Evolutionary conservation across 306 rosid genomes (phyloP).

Genomic region (Gastrolobium villosum): DNA sequence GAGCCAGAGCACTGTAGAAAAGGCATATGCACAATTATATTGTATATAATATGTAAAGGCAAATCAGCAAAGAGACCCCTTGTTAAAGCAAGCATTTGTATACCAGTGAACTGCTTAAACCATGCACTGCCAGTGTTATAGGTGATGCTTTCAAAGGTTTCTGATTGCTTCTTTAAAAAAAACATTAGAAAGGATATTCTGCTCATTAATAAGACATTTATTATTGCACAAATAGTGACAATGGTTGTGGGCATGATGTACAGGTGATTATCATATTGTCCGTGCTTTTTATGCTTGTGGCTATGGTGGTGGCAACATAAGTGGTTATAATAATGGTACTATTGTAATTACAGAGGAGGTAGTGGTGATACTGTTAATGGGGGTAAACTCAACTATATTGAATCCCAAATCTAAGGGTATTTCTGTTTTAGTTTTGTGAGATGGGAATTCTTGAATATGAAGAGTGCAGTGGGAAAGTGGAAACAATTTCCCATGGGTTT

Average conservation of each 20-base stretch:
- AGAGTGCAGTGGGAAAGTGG: neutral
- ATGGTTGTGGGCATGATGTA: neutral
- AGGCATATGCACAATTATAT: slow-evolving; percentile 3
- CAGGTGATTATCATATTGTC: neutral
- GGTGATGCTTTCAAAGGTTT: slow-evolving; percentile 20
- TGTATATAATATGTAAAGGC: slow-evolving; percentile 22
- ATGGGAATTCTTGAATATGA: neutral
- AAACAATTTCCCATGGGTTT: slow-evolving; percentile 7
- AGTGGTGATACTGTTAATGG: slow-evolving; percentile 16
- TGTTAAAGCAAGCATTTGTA: slow-evolving; percentile 21
- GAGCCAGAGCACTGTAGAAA: slow-evolving; percentile 4
- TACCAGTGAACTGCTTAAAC: slow-evolving; percentile 2
- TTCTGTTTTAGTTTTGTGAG: neutral
- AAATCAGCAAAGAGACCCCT: slow-evolving; percentile 13
- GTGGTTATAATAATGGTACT: neutral
- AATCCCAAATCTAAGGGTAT: slow-evolving; percentile 20
- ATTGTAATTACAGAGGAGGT: slow-evolving; percentile 26
- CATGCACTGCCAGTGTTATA: slow-evolving; percentile 6
- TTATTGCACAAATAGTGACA: slow-evolving; percentile 11
- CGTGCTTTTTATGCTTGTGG: slow-evolving; percentile 28
- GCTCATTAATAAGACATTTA: slow-evolving; percentile 6
- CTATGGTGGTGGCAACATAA: neutral
- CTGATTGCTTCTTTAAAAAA: slow-evolving; percentile 11
- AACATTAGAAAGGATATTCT: neutral
- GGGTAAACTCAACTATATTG: slow-evolving; percentile 15